Evolutionary conservation across 495 filamentous ascomycete genomes (phyloP).

Genomic region (Aspergillus steynii): DNA sequence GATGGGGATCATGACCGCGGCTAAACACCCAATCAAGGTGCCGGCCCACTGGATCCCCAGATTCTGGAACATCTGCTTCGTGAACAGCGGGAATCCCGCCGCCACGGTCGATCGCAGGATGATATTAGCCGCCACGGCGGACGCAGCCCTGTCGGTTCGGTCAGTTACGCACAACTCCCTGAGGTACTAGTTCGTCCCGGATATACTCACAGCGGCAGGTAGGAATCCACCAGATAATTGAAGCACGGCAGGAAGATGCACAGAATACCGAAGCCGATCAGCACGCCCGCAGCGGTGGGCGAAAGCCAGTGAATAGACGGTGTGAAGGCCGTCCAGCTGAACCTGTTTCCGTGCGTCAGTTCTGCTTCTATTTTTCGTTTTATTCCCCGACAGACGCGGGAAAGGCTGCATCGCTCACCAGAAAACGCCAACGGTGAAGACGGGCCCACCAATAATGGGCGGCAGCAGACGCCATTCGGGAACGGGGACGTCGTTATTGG

Average conservation of each 20-base stretch:
- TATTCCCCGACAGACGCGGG: neutral
- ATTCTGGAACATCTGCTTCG: conserved; percentile 75
- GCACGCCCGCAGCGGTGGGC: conserved; percentile 30
- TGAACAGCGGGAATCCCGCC: conserved; percentile 80
- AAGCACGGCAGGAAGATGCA: conserved; percentile 42
- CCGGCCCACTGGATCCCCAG: conserved; percentile 78
- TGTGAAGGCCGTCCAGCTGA: conserved; percentile 43
- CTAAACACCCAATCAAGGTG: conserved; percentile 76
- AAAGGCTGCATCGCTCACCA: conserved; percentile 34
- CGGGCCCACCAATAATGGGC: conserved; percentile 49
- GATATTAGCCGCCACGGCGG: conserved; percentile 86
- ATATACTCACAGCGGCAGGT: conserved; percentile 64
- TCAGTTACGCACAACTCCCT: neutral
- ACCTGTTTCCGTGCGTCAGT: conserved; percentile 24
- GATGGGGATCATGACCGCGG: conserved; percentile 71
- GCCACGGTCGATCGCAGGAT: conserved; percentile 78
- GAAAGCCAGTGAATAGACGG: conserved; percentile 37
- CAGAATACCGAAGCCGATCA: conserved; percentile 38
- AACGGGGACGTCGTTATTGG: conserved; percentile 32
- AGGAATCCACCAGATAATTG: conserved; percentile 44
- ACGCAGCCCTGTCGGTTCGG: conserved; percentile 59
- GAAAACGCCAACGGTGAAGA: conserved; percentile 57
- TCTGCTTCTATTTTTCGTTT: neutral
- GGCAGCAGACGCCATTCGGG: conserved; percentile 45
- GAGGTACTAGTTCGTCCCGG: conserved; percentile 12